Evolutionary conservation across 2,329 filamentous ascomycete genomes (phyloP).

Genomic region (Claviceps lovelessii): DNA sequence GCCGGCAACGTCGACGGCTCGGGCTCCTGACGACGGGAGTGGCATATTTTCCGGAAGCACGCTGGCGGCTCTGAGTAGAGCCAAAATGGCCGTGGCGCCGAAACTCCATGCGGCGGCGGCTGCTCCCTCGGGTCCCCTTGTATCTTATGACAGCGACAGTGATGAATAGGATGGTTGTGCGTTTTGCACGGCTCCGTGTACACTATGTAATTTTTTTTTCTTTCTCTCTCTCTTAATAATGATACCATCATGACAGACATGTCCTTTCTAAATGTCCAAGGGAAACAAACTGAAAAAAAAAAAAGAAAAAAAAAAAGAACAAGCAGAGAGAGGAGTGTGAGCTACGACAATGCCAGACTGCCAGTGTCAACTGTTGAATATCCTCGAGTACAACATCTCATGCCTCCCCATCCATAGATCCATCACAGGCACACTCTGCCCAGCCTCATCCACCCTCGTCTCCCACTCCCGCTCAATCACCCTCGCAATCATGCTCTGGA

Average conservation of each 20-base stretch:
- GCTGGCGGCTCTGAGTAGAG: slow-evolving; percentile 57
- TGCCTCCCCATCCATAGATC: slow-evolving; percentile 75
- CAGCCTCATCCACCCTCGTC: slow-evolving; percentile 48
- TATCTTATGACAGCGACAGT: slow-evolving; percentile 81
- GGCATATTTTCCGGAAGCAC: slow-evolving; percentile 76
- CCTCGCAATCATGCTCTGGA: slow-evolving; percentile 42
- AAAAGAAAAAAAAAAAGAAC: not conserved
- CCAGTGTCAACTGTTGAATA: slow-evolving; percentile 58
- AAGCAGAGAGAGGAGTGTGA: too few relatives aligned
- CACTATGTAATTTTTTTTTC: not conserved
- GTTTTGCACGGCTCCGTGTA: not conserved
- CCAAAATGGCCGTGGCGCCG: slow-evolving; percentile 38
- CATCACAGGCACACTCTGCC: slow-evolving; percentile 62
- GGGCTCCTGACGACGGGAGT: slow-evolving; percentile 23
- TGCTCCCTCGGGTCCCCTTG: slow-evolving; percentile 53
- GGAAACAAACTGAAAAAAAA: not conserved
- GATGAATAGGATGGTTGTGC: slow-evolving; percentile 36
- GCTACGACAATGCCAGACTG: not conserved
- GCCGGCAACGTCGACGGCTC: slow-evolving; percentile 12
- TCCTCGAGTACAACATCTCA: slow-evolving; percentile 70
- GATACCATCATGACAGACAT: slow-evolving; percentile 14
- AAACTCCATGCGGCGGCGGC: slow-evolving; percentile 38
- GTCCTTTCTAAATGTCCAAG: not conserved
- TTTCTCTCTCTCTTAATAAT: slow-evolving; percentile 9
- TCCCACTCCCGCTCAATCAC: slow-evolving; percentile 48